Base-by-base conservation (phyloP, 495 filamentous ascomycete genomes). In the Rhypophila decipiens region DNA sequence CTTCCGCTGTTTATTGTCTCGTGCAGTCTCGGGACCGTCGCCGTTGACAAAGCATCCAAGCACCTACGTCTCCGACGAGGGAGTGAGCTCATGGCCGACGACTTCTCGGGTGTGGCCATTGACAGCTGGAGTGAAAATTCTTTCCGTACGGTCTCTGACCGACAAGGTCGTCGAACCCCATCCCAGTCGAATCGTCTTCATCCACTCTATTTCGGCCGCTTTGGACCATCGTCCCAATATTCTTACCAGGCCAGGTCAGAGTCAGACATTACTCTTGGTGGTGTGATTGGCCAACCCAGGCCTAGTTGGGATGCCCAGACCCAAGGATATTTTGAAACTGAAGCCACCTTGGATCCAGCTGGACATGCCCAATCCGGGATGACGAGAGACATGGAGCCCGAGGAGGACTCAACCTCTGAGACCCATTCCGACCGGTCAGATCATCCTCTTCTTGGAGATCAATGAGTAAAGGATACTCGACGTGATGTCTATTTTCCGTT, bases 251-350 rank as follows among this genome's bases (percentile, higher is more conserved):
- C 56, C 2, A 42, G 20, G 19, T 23, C 51, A 4, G 34, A 31
- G 5, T 57, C 56, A n/a, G 56, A 55, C 0, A 52, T 62, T 21
- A 36, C 49, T 8, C 53, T 62, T 2, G 55, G 56, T 13, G 33
- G 33, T 24, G 34, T 50, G 8, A 21, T 21, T 10, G 48, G 39
- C 9, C 46, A 51, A 11, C 22, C n/a, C 18, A 53, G 33, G 18
- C 20, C 45, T 0, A 24, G 49, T 5, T 62, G 59, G 56, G 59
- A 60, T 35, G 13, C 42, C 11, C 24, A n/a, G 8, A 60, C 57
- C 5, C 42, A 17, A 33, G 27, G 24, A 15, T 44, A 46, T 20
- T 62, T 57, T n/a, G n/a, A 41, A n/a, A 5, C 10, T n/a, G 20
- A 10, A 24, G 47, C 37, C 9, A 39, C 36, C 10, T 22, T 24